Evolutionary conservation across 768 basidiomycete genomes (phyloP).

Genomic region (Hemileccinum rubropunctum): DNA sequence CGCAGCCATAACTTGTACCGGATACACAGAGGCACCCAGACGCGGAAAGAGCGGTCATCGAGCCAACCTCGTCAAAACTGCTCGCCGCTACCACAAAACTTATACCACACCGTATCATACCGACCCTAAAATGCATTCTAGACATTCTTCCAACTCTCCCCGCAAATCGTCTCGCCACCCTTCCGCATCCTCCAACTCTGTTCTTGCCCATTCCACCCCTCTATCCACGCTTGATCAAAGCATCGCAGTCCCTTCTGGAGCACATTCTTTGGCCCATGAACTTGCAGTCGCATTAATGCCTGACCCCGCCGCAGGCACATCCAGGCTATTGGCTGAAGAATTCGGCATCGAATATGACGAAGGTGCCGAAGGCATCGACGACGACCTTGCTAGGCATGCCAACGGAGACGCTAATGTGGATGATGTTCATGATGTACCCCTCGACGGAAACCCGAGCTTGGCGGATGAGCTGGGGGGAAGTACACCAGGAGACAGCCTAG

Average conservation of each 20-base stretch:
- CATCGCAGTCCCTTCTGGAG: constrained; percentile 29
- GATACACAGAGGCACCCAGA: constrained; percentile 2
- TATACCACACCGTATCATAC: constrained; percentile 8
- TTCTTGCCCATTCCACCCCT: constrained; percentile 24
- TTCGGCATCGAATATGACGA: constrained; percentile 90
- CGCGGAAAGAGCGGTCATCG: too few relatives aligned
- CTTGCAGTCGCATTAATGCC: constrained; percentile 86
- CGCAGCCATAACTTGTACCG: constrained; percentile 3
- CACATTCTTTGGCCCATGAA: constrained; percentile 80
- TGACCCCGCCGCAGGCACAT: constrained; percentile 69
- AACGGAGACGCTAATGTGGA: constrained; percentile 28
- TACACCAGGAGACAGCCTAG: constrained; percentile 18
- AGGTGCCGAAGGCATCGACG: constrained; percentile 76
- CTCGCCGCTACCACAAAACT: constrained; percentile 9
- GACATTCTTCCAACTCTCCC: constrained; percentile 26
- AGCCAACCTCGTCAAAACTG: too few relatives aligned
- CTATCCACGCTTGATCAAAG: constrained; percentile 32
- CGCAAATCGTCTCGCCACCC: constrained; percentile 31
- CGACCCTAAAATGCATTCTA: constrained; percentile 23
- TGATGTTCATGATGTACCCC: constrained; percentile 30
- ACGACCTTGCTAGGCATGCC: constrained; percentile 25
- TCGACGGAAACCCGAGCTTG: constrained; percentile 35
- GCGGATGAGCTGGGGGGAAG: constrained; percentile 39
- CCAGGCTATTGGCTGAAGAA: constrained; percentile 79
- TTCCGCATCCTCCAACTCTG: constrained; percentile 20